Percentiles rank a stretch among this genome's conserved stretches.
Evolutionary conservation across 768 basidiomycete species (phyloP).

Genomic region (Russula sp.): DNA sequence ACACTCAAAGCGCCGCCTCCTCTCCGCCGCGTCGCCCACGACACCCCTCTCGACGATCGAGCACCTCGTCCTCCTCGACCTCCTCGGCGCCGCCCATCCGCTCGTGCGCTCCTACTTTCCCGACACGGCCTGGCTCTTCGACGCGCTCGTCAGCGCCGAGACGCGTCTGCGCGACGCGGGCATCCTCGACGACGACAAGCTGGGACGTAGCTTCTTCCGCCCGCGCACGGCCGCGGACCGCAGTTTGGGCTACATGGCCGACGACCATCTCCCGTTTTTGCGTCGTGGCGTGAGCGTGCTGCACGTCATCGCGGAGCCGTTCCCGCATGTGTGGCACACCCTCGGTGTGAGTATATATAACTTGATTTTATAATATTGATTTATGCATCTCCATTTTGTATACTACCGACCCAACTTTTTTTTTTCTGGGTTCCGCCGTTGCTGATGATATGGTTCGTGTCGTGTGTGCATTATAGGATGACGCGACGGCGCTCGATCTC

Average conservation of each 20-base stretch:
- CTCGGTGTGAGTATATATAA: conserved; percentile 45
- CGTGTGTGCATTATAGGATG: conserved; percentile 50
- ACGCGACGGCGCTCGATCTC: conserved; percentile 77
- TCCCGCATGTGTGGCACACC: conserved; percentile 88
- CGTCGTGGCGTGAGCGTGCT: conserved; percentile 75
- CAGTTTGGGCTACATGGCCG: conserved; percentile 61
- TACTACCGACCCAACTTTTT: not conserved
- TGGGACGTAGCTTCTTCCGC: conserved; percentile 58
- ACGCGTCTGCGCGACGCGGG: conserved; percentile 61
- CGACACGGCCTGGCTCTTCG: conserved; percentile 92
- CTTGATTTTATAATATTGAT: no score
- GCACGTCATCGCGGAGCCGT: conserved; percentile 85
- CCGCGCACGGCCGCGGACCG: conserved; percentile 35
- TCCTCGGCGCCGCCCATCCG: conserved; percentile 75
- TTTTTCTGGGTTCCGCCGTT: conserved; percentile 3
- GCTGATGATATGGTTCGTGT: not conserved
- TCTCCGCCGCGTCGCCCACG: conserved; percentile 35
- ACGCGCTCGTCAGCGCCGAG: conserved; percentile 68
- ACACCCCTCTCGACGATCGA: conserved; percentile 77
- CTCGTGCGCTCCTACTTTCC: conserved; percentile 72
- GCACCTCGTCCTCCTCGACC: conserved; percentile 86
- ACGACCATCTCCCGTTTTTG: conserved; percentile 93
- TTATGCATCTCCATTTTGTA: conserved; percentile 2
- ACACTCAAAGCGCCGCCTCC: conserved; percentile 49
- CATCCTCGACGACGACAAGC: conserved; percentile 35